These are phyloP conservation scores for Byssochlamys sp. DNA, from an alignment of 2,329 filamentous ascomycete species.

Conservation along the genomic window DNA sequence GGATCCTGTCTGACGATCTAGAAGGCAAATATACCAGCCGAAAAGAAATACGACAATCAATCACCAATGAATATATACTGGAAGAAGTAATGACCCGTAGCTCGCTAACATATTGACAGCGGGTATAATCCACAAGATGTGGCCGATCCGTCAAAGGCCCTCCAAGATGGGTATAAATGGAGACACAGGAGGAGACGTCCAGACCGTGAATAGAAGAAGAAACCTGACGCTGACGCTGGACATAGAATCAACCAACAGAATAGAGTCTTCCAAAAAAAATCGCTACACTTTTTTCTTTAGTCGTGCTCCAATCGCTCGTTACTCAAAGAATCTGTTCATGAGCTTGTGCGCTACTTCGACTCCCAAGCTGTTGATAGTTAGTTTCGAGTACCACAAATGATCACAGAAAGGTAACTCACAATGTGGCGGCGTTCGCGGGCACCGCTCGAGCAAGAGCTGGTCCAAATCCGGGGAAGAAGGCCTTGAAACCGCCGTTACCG, in stretches of 20 bases:
- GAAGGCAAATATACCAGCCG: not conserved
- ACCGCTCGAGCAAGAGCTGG: constrained; percentile 87
- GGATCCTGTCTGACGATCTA: not conserved
- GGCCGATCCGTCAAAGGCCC: not conserved
- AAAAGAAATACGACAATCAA: not conserved
- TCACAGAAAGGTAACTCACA: constrained; percentile 35
- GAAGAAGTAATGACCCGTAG: not conserved
- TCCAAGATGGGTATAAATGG: not conserved
- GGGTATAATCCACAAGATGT: not conserved
- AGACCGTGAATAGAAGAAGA: not conserved
- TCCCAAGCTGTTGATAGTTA: constrained; percentile 27
- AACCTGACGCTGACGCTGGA: not conserved
- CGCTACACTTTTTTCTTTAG: not conserved
- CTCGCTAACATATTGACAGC: not conserved
- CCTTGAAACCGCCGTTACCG: constrained; percentile 68
- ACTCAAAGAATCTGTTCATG: constrained; percentile 38
- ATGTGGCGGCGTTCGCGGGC: constrained; percentile 92
- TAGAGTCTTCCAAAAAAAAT: not conserved
- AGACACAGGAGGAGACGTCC: not conserved
- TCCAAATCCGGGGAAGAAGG: constrained; percentile 94
- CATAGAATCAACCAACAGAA: not conserved
- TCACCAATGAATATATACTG: not conserved
- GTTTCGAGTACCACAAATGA: constrained; percentile 8
- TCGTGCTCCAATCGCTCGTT: not conserved
- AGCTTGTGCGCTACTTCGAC: constrained; percentile 43